Evolutionary conservation across 495 filamentous ascomycete species (phyloP).

Genomic region (Parathielavia hyrcaniae): DNA sequence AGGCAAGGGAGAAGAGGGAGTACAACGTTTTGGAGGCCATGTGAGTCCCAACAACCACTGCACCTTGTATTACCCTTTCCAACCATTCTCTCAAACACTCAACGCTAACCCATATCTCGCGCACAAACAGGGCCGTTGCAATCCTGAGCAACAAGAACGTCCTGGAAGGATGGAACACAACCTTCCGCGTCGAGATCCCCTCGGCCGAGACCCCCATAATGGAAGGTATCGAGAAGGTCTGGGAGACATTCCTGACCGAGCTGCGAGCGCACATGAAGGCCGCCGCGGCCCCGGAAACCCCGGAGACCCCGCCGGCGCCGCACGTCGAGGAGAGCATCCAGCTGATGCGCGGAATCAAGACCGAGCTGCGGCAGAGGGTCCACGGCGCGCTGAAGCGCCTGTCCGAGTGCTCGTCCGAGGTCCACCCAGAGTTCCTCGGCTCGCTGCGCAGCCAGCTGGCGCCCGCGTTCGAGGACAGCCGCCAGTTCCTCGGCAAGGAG

Average conservation of each 20-base stretch:
- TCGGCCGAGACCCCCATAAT: background rate
- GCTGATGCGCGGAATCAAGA: background rate
- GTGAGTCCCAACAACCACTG: background rate
- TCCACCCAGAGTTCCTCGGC: constrained; percentile 7
- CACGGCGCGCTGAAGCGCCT: background rate
- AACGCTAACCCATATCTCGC: background rate
- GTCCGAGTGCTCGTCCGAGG: background rate
- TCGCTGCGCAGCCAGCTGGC: background rate
- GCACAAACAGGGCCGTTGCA: background rate
- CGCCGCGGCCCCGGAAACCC: background rate
- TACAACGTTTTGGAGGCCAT: constrained; percentile 18
- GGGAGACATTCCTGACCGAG: constrained; percentile 10
- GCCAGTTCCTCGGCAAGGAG: constrained; percentile 1
- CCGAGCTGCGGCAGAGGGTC: constrained; percentile 5
- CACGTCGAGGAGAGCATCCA: background rate
- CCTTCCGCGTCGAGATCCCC: constrained; percentile 9
- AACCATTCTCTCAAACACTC: too few species aligned
- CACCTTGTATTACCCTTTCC: too few species aligned
- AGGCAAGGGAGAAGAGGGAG: background rate
- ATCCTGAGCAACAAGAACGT: constrained; percentile 2
- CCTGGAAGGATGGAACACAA: constrained; percentile 3
- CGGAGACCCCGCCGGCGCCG: too few species aligned
- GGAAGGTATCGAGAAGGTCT: constrained; percentile 9
- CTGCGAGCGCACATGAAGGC: background rate
- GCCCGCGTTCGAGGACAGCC: constrained; percentile 3